Conservation (phyloP, 108 stramenopile genomes). For the Asterionellopsis glacialis region DNA sequence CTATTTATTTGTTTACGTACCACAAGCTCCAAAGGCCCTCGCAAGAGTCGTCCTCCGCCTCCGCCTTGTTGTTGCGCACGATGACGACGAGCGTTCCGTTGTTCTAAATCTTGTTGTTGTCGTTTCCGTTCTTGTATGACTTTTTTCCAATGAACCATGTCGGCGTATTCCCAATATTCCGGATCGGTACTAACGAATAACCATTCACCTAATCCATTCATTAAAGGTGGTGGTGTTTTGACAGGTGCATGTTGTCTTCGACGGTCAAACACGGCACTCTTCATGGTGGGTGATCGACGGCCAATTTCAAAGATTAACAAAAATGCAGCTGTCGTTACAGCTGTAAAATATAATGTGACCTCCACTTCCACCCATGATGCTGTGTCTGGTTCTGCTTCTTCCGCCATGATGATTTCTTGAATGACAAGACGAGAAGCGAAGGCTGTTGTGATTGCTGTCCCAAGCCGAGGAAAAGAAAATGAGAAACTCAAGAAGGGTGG, state of each 20-base stretch:
- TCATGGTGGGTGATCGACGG: constrained; percentile 3
- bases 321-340: constrained; percentile 5
- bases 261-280: neutral
- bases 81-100: neutral
- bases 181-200: constrained; percentile 12
- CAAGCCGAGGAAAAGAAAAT: too few relatives aligned
- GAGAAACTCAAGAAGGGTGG: too few relatives aligned
- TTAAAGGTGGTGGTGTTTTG: constrained; percentile 9
- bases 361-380: constrained; percentile 10
- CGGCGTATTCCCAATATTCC: constrained; percentile 7
- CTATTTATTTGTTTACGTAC: too few relatives aligned
- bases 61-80: neutral
- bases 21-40: too few relatives aligned
- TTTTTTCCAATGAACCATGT: constrained; percentile 1
- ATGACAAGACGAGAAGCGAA: too few relatives aligned
- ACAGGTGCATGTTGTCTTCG: constrained; percentile 1
- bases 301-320: constrained; percentile 10
- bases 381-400: constrained; percentile 5
- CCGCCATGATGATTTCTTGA: neutral
- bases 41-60: too few relatives aligned
- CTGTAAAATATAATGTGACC: constrained; percentile 5
- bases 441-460: too few relatives aligned
- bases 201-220: constrained; percentile 5
- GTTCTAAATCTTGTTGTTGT: neutral
- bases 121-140: constrained; percentile 4